Percentiles rank a stretch among this genome's conserved stretches.
phyloP scores from a whole-genome alignment of 1,139 yeast species.

The Geotrichum phurueaensis region DNA sequence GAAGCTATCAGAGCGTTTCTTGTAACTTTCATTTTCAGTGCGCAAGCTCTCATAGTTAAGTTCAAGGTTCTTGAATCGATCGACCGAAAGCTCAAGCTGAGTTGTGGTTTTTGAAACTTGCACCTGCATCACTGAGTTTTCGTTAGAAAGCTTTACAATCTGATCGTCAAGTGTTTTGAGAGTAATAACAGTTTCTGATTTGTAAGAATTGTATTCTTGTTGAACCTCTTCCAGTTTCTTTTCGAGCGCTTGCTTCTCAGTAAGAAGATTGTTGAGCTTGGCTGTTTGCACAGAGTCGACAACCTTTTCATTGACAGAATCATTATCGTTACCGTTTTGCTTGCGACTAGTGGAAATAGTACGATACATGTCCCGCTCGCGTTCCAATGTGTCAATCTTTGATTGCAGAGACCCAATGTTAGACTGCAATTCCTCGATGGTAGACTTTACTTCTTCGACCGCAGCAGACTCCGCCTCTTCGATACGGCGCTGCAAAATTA shows the following conservation, averaged over 20 bases:
- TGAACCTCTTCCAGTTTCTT: conserved; percentile 33
- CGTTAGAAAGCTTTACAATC: conserved; percentile 38
- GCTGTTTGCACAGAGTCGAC: conserved; percentile 15
- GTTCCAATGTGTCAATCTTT: conserved; percentile 48
- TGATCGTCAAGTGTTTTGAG: conserved; percentile 41
- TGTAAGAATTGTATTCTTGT: conserved; percentile 35
- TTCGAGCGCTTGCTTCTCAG: conserved; percentile 30
- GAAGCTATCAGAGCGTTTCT: conserved; percentile 42
- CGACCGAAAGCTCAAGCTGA: conserved; percentile 42
- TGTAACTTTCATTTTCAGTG: conserved; percentile 44
- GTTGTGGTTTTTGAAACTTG: conserved; percentile 45
- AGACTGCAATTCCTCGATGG: conserved; percentile 61
- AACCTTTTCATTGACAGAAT: conserved; percentile 11
- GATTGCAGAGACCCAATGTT: conserved; percentile 50
- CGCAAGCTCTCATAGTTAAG: conserved; percentile 38
- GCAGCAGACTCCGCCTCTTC: conserved; percentile 53
- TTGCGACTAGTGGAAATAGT: conserved; percentile 35
- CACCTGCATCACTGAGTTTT: conserved; percentile 45
- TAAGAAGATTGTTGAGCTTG: background rate
- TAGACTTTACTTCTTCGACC: conserved; percentile 67
- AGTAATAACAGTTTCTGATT: conserved; percentile 42
- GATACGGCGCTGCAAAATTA: conserved; percentile 40
- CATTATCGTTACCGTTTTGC: conserved; percentile 21
- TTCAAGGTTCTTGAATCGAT: conserved; percentile 37
- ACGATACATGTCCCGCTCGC: conserved; percentile 65